These are phyloP conservation scores for Colletotrichum sp. DNA, from an alignment of 2,329 filamentous ascomycete species.

Conservation along the genomic window DNA sequence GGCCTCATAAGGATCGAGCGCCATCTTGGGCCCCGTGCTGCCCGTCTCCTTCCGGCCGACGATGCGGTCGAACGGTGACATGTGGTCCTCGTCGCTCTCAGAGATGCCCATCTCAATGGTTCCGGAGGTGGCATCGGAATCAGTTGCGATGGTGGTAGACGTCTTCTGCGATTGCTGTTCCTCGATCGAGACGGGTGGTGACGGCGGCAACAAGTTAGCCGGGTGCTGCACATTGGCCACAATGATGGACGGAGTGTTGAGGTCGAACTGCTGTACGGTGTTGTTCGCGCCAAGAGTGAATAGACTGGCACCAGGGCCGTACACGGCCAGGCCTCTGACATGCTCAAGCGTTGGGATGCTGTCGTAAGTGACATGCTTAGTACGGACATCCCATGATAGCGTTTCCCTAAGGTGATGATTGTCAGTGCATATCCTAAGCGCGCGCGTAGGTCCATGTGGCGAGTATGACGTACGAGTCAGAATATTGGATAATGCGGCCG, in stretches of 20 bases:
- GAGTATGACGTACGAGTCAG: conserved; percentile 70
- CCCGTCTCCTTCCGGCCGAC: conserved; percentile 71
- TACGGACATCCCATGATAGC: conserved; percentile 94
- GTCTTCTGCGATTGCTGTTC: conserved; percentile 64
- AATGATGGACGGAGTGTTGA: conserved; percentile 81
- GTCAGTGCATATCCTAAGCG: conserved; percentile 43
- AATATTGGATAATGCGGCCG: conserved; percentile 90
- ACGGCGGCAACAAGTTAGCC: conserved; percentile 78
- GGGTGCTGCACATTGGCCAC: conserved; percentile 88
- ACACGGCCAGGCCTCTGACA: conserved; percentile 82
- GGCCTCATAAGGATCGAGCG: conserved; percentile 53
- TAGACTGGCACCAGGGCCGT: conserved; percentile 86
- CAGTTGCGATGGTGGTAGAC: conserved; percentile 51
- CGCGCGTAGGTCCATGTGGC: conserved; percentile 44
- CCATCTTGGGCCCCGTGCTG: conserved; percentile 53
- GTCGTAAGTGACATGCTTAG: conserved; percentile 95
- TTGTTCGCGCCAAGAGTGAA: conserved; percentile 90
- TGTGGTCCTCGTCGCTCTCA: conserved; percentile 77
- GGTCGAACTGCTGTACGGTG: conserved; percentile 92
- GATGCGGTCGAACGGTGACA: conserved; percentile 78
- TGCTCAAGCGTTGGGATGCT: conserved; percentile 84
- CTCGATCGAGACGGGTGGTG: conserved; percentile 81
- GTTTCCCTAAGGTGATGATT: conserved; percentile 69
- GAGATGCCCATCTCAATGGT: conserved; percentile 65
- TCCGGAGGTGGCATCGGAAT: conserved; percentile 60